phyloP scores from a whole-genome alignment of 148 eudicot genomes.

The Diospyros lotus region DNA sequence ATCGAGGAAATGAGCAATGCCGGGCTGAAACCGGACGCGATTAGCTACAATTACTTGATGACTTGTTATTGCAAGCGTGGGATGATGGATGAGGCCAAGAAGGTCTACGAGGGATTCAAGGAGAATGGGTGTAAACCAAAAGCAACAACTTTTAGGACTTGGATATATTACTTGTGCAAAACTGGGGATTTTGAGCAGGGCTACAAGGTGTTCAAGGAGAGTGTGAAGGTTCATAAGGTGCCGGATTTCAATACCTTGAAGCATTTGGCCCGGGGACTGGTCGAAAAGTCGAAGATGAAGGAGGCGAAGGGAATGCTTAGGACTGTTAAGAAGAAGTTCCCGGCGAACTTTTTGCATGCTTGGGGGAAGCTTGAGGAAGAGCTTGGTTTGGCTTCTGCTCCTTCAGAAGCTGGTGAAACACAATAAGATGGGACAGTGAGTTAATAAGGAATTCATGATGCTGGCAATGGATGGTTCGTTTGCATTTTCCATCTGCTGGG shows the following conservation, averaged over 20 bases:
- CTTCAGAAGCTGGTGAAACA: conserved; percentile 11
- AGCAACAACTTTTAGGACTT: conserved; percentile 70
- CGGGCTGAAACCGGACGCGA: conserved; percentile 62
- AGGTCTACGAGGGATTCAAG: conserved; percentile 48
- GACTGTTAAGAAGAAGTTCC: conserved; percentile 77
- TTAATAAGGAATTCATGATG: too few species aligned
- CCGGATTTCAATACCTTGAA: conserved; percentile 75
- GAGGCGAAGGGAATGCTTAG: conserved; percentile 61
- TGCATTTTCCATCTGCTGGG: too few species aligned
- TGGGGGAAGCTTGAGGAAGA: conserved; percentile 63
- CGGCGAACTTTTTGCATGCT: conserved; percentile 42
- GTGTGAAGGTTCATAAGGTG: conserved; percentile 56
- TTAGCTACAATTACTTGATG: conserved; percentile 67
- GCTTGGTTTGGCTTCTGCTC: conserved; percentile 48
- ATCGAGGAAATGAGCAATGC: conserved; percentile 54
- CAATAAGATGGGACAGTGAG: too few species aligned
- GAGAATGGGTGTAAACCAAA: conserved; percentile 51
- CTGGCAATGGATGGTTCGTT: too few species aligned
- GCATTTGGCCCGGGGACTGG: conserved; percentile 63
- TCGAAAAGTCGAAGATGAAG: conserved; percentile 34
- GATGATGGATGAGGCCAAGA: conserved; percentile 68
- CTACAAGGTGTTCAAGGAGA: conserved; percentile 69
- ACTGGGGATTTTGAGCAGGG: conserved; percentile 47
- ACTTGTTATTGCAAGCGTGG: conserved; percentile 59
- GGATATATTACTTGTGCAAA: conserved; percentile 54